Base-by-base conservation (phyloP, 805 yeast species). In the Jamesozyma lodderae region DNA sequence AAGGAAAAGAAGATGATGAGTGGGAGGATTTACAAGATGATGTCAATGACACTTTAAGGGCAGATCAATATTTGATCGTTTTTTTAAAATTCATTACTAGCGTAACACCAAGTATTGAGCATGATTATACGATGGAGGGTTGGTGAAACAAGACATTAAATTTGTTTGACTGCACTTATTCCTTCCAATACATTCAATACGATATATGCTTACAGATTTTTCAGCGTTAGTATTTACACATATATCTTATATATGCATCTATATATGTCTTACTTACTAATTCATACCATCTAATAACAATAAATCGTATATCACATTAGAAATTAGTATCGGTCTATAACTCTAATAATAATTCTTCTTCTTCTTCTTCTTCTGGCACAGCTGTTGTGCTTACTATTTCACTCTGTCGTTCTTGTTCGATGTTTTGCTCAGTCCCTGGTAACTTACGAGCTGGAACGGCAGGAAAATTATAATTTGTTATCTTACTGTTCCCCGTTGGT, bases 81-180 rank as follows among this genome's bases (percentile, higher is more conserved):
- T 92, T 92, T 59, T 69, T 92, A 53, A 92, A 92, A 63, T 92
- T 92, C 55, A 90, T 92, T 34, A 83, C 96, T 7, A 85, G 96
- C 64, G 97, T 92, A 7, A 88, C 95, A 1, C 98, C 98, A 0
- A 95, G 96, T 14, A 88, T 92, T 40, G 95, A 90, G 63, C 94
- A 90, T 60, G 98, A 92, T 53, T 87, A 87, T 57, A 92, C 98
- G n/a, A 92, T 90, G 96, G 88, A 87, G 59, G 96, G 95, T 1
- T 75, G 82, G 53, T 81, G 54, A 53, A n/a, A 4, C 5, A 26
- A n/a, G 14, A 13, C 14, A 26, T 6, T n/a, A n/a, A n/a, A n/a
- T n/a, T n/a, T n/a, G n/a, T n/a, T n/a, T n/a, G n/a, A n/a, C n/a
- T n/a, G n/a, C n/a, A n/a, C n/a, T n/a, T n/a, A n/a, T n/a, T n/a